Evolutionary conservation across 2,329 filamentous ascomycete genomes (phyloP), one percentile per base, ranked within the genome.

Genomic region (Tympanopsis confertula): DNA sequence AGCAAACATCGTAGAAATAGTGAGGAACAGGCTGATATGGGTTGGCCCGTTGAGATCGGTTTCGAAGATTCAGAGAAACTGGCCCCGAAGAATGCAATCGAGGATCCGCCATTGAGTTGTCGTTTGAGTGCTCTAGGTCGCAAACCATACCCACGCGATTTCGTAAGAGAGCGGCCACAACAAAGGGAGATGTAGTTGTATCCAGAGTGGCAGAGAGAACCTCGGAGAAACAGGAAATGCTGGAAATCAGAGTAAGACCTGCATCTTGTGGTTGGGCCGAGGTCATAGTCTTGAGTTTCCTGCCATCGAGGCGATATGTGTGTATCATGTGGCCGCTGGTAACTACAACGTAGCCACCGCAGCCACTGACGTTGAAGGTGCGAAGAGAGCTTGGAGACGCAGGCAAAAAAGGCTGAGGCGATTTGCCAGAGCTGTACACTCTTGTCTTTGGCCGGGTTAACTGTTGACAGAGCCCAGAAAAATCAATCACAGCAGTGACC

Each of bases 171-270:
- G 72, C 66, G 13, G 74, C 76, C 37, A 81, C 58, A 5, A 72
- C 64, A 45, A 71, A 63, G 32, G 65, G 62, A 5, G 68, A 58
- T 2, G 62, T 66, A 4, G 69, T 76, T 0, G 71, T 73, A 50
- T 82, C 74, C 65, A 82, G 78, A 43, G 71, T 73, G 46, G 74
- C 71, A 3, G 68, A 65, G 4, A 82, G 50, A 2, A 81, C 68
- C 33, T 66, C 58, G 13, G 63, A 59, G 12, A 73, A 74, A 45
- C 76, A 81, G 13, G 66, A 50, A 10, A 82, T 64, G 29, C 58
- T 68, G 1, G 72, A 64, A 13, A 75, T 51, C 2, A 66, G 68
- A 32, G 56, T 43, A 39, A 71, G 38, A 47, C 47, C 45, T 40
- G 56, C 45, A 42, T 52, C 47, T 5, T 20, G 12, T 20, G 15